phyloP scores from a whole-genome alignment of 1,284 basidiomycete species.

The Apiotrichum laibachii region DNA sequence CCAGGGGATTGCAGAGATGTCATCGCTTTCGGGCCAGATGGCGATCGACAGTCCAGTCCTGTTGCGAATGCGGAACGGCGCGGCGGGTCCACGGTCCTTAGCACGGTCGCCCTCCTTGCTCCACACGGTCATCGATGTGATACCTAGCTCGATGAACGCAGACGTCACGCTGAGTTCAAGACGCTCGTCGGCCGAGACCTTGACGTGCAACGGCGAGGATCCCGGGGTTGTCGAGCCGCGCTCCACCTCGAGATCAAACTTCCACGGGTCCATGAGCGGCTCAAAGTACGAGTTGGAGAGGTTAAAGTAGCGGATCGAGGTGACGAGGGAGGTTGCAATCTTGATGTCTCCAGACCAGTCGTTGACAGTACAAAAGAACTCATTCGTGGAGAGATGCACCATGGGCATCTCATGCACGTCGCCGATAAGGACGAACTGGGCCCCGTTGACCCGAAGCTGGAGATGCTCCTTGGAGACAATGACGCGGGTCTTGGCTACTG shows the following conservation, averaged over 20 bases:
- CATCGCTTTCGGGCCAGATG: conserved; percentile 69
- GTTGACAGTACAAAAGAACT: conserved; percentile 76
- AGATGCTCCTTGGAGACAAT: conserved; percentile 80
- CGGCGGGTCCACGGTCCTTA: conserved; percentile 77
- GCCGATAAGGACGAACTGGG: conserved; percentile 90
- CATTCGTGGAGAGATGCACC: conserved; percentile 80
- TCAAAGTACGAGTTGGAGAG: conserved; percentile 98
- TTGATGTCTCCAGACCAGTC: conserved; percentile 95
- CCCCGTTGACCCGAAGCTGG: conserved; percentile 79
- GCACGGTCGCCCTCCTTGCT: conserved; percentile 71
- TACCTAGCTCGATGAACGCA: conserved; percentile 81
- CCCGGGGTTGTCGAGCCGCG: conserved; percentile 45
- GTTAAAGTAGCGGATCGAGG: conserved; percentile 94
- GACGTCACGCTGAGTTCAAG: conserved; percentile 91
- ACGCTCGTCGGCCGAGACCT: conserved; percentile 73
- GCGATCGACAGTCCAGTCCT: conserved; percentile 79
- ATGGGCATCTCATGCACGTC: conserved; percentile 94
- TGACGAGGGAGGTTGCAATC: conserved; percentile 73
- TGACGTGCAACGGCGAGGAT: conserved; percentile 61
- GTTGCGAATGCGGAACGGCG: conserved; percentile 91
- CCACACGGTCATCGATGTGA: conserved; percentile 71
- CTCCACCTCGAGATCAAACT: conserved; percentile 61
- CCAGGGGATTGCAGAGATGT: conserved; percentile 18
- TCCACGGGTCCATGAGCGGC: conserved; percentile 98
- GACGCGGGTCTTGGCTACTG: conserved; percentile 52